phyloP scores from a whole-genome alignment of 345 rosid genomes.

The Balakata baccata region DNA sequence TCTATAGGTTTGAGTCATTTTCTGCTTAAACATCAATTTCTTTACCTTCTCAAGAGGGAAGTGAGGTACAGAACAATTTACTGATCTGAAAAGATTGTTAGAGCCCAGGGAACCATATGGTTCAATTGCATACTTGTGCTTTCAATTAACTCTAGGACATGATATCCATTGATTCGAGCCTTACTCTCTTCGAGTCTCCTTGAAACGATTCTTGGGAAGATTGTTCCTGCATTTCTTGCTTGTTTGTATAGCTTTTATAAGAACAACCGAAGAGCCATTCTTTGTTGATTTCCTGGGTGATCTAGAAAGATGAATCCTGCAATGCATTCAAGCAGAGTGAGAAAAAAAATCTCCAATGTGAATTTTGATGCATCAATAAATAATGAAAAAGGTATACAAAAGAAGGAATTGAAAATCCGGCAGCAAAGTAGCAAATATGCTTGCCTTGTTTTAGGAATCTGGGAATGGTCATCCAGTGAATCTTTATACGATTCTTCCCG shows the following conservation, averaged over 20 bases:
- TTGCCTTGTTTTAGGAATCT: slow-evolving; percentile 46
- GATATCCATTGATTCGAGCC: slow-evolving; percentile 8
- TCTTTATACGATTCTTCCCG: slow-evolving; percentile 33
- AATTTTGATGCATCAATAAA: slow-evolving; percentile 1
- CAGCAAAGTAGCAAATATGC: slow-evolving; percentile 20
- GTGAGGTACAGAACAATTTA: slow-evolving; percentile 1
- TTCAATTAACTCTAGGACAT: neutral
- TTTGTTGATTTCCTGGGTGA: slow-evolving; percentile 45
- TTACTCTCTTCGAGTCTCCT: slow-evolving; percentile 22
- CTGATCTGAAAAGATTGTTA: neutral
- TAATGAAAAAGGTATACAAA: neutral
- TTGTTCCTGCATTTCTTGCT: slow-evolving; percentile 40
- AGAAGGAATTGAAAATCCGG: neutral
- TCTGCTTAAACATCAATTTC: neutral
- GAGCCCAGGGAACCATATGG: neutral
- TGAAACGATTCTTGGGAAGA: slow-evolving; percentile 23
- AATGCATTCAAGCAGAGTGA: neutral
- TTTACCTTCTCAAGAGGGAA: neutral
- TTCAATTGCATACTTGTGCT: neutral
- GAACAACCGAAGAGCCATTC: slow-evolving; percentile 40
- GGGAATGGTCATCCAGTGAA: slow-evolving; percentile 29
- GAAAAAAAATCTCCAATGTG: neutral
- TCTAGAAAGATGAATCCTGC: slow-evolving; percentile 33
- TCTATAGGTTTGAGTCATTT: slow-evolving; percentile 7
- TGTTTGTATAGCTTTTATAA: slow-evolving; percentile 33